Base-by-base conservation (phyloP, 768 basidiomycete genomes). In the Tubosaeta sp. region DNA sequence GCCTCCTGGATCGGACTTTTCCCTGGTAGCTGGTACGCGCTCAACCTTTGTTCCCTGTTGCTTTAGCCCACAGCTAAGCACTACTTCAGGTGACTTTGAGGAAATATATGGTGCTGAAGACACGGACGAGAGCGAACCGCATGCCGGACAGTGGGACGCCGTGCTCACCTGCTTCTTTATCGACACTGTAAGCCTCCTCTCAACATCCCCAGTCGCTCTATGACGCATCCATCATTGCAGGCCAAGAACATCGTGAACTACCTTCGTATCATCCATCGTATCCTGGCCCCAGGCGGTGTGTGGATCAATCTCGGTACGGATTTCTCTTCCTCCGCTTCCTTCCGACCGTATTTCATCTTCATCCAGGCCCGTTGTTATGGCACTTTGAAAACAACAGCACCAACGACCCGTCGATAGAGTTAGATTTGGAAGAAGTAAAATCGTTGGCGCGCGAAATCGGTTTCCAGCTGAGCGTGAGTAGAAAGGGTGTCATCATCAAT, bases 81-180 rank as follows among this genome's bases (percentile, higher is more conserved):
- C n/a, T 13, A 58, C 10, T 57, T 49, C 62, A 81, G 92, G 93
- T 29, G 94, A 97, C 61, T 96, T 95, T 61, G 90, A 93, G 60
- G 94, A 94, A 59, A 84, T 95, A 16, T 97, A 95, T 62, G 90
- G 89, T 0, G 56, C 61, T 1, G 70, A 73, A 21, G 74, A 79
- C 10, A 69, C 73, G 35, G 70, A 77, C 27, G 73, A 77, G 11
- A 70, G 74, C 27, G 84, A 86, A 54, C 82, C 85, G 4, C 89
- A 92, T 45, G 72, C 79, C 3, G 90, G 87, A 12, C 68, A 81
- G 58, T 98, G 92, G 92, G 84, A 95, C 57, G 89, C 88, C 0
- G 78, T 98, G 7, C 68, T 96, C 56, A 97, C 94, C 1, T 97
- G 93, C 65, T 98, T 97, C 77, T 98, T 97, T 74, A 86, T 98